Conservation (phyloP, 805 yeast genomes). For the Debaryomyces hansenii region DNA sequence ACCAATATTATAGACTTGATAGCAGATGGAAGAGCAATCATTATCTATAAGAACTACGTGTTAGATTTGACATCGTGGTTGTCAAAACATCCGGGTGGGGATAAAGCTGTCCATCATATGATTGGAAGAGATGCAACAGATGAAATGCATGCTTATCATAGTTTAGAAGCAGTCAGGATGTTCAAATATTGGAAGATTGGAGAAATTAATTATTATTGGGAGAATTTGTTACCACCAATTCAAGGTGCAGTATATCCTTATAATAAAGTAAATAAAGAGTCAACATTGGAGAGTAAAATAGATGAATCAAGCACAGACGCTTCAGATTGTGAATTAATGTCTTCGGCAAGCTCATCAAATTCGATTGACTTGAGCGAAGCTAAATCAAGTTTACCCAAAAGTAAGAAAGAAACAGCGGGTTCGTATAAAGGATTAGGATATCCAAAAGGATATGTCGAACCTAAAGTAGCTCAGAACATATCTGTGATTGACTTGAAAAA, state of each 20-base stretch:
- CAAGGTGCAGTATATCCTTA: slow-evolving; percentile 63
- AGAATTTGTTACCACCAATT: slow-evolving; percentile 79
- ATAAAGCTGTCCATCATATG: slow-evolving; percentile 78
- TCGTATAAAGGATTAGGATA: slow-evolving; percentile 30
- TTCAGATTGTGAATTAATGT: slow-evolving; percentile 9
- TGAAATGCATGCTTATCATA: slow-evolving; percentile 84
- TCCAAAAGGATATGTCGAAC: slow-evolving; percentile 42
- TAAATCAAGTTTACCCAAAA: background rate
- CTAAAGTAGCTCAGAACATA: slow-evolving; percentile 52
- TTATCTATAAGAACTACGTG: slow-evolving; percentile 62
- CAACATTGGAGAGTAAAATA: slow-evolving; percentile 10
- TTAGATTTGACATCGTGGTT: slow-evolving; percentile 72
- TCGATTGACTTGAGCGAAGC: background rate
- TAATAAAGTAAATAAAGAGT: background rate
- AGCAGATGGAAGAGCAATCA: slow-evolving; percentile 66
- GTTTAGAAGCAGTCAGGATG: slow-evolving; percentile 50
- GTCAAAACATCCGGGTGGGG: slow-evolving; percentile 83
- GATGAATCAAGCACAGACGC: slow-evolving; percentile 11
- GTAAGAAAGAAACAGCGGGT: background rate
- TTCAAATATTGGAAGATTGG: slow-evolving; percentile 70
- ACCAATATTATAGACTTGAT: slow-evolving; percentile 56
- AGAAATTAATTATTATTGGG: slow-evolving; percentile 62
- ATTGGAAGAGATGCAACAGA: slow-evolving; percentile 89
- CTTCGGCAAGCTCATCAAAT: slow-evolving; percentile 10
- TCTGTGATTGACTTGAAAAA: slow-evolving; percentile 38